Evolutionary conservation across 202 grass and related monocot species (phyloP).

Genomic region (Panicum virgatum): DNA sequence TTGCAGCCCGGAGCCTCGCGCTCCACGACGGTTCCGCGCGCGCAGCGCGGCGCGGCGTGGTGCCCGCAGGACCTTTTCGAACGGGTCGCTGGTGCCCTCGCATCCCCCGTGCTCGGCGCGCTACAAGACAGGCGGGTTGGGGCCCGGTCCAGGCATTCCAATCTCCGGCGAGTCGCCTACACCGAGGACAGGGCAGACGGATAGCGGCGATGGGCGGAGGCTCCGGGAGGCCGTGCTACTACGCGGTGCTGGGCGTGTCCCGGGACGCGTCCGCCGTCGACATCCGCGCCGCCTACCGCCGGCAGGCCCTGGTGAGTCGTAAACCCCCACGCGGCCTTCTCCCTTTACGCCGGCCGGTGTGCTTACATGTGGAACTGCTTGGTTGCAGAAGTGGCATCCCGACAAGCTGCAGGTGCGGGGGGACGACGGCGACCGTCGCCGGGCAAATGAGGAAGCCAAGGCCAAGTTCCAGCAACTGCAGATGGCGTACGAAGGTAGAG

Average conservation of each 20-base stretch:
- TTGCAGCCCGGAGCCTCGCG: background rate
- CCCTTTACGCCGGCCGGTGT: too few species aligned
- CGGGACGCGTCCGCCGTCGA: background rate
- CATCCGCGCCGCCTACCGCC: background rate
- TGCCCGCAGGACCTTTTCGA: background rate
- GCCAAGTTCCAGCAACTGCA: background rate
- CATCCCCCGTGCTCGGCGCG: background rate
- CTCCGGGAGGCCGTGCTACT: background rate
- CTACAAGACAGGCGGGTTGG: background rate
- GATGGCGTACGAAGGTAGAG: background rate
- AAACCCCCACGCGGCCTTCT: too few species aligned
- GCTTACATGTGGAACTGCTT: too few species aligned
- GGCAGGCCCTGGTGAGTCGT: background rate
- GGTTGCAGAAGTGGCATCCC: background rate
- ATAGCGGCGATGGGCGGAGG: background rate
- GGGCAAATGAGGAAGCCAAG: background rate
- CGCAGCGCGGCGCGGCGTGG: background rate
- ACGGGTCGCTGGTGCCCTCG: background rate
- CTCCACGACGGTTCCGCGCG: too few species aligned
- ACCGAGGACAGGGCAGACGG: too few species aligned
- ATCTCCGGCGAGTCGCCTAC: too few species aligned
- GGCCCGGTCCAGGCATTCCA: background rate
- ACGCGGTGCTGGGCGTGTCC: background rate
- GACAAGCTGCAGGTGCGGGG: background rate
- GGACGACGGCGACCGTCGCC: background rate